Conservation (phyloP, 768 basidiomycete genomes). For the Postia placenta region DNA sequence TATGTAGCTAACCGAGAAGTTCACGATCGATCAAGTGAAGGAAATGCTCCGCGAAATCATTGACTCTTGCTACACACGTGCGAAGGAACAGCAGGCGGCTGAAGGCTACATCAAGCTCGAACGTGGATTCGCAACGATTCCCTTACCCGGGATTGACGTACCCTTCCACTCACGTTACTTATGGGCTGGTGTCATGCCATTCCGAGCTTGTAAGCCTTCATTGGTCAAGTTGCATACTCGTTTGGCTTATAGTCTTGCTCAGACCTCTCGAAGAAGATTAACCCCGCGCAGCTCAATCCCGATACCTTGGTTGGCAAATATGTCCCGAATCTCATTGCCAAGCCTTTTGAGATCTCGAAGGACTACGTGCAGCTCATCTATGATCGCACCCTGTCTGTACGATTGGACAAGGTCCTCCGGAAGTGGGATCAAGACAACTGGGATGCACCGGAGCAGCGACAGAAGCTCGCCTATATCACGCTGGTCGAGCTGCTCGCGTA, state of each 20-base stretch:
- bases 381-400: slow-evolving; percentile 93
- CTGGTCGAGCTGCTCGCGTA: slow-evolving; percentile 96
- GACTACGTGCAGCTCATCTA: slow-evolving; percentile 94
- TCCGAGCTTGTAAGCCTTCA: slow-evolving; percentile 81
- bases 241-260: not conserved
- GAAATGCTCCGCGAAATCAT: slow-evolving; percentile 94
- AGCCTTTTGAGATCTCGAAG: slow-evolving; percentile 75
- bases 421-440: slow-evolving; percentile 92
- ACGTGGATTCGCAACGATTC: slow-evolving; percentile 94
- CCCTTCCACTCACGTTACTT: slow-evolving; percentile 99
- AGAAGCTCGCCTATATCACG: slow-evolving; percentile 92
- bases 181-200: slow-evolving; percentile 97
- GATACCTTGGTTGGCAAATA: slow-evolving; percentile 94
- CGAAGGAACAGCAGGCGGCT: slow-evolving; percentile 68
- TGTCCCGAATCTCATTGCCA: slow-evolving; percentile 93
- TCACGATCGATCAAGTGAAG: slow-evolving; percentile 88
- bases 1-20: slow-evolving; percentile 78
- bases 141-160: slow-evolving; percentile 94
- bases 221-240: slow-evolving; percentile 3
- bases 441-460: slow-evolving; percentile 75
- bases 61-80: slow-evolving; percentile 69
- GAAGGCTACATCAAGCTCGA: slow-evolving; percentile 93
- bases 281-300: slow-evolving; percentile 83
- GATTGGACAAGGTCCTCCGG: slow-evolving; percentile 90
- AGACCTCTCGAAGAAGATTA: slow-evolving; percentile 99